Percentiles rank a stretch among this genome's conserved stretches.
Conservation (phyloP, 345 rosid species). For the Bruguiera sexangula region DNA sequence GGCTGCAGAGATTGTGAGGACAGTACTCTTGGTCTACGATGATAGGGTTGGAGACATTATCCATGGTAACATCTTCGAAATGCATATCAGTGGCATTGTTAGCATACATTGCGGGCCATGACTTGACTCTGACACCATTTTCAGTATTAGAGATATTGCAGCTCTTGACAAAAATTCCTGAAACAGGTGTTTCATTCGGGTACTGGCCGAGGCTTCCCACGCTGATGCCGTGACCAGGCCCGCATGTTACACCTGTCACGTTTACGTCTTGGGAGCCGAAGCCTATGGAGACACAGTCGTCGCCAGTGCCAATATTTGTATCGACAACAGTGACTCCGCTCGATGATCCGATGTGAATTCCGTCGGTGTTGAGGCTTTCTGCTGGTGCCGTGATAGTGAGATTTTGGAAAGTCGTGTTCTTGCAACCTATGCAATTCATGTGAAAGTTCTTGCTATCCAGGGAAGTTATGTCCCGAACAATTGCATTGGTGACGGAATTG, state of each 20-base stretch:
- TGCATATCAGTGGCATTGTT: constrained; percentile 30
- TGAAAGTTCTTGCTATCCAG: constrained; percentile 55
- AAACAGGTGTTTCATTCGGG: constrained; percentile 32
- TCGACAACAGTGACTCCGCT: constrained; percentile 29
- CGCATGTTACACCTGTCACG: constrained; percentile 37
- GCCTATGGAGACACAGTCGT: constrained; percentile 61
- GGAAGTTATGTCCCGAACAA: constrained; percentile 31
- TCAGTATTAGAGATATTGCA: constrained; percentile 31
- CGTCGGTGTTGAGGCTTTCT: constrained; percentile 57
- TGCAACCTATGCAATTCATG: constrained; percentile 40
- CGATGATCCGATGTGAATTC: constrained; percentile 61
- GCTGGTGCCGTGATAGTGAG: constrained; percentile 38
- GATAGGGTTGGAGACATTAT: constrained; percentile 30
- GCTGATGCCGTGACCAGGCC: constrained; percentile 76
- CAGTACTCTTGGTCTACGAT: constrained; percentile 46
- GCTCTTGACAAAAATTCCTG: constrained; percentile 28
- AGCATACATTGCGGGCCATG: constrained; percentile 42
- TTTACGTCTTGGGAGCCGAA: constrained; percentile 39
- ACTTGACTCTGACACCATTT: constrained; percentile 58
- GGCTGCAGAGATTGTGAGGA: constrained; percentile 27
- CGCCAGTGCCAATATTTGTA: constrained; percentile 48
- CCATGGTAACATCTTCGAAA: constrained; percentile 34
- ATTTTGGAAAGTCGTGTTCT: constrained; percentile 33
- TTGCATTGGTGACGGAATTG: constrained; percentile 31
- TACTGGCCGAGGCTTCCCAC: constrained; percentile 54